Evolutionary conservation across 192 early-diverging fungal species (phyloP).

Genomic region (Allomyces javanicus): DNA sequence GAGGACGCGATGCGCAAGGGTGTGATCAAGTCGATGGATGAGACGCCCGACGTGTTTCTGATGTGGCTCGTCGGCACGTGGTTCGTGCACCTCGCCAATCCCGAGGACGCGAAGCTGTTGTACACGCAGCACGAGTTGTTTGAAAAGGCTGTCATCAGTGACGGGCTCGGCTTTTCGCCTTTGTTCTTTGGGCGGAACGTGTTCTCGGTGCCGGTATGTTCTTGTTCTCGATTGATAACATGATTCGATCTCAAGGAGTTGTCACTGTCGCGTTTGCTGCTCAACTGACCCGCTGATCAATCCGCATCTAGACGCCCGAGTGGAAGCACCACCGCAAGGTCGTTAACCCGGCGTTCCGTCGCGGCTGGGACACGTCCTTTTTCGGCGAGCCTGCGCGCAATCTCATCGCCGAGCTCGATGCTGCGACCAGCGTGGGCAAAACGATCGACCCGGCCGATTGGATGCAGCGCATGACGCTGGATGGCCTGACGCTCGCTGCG

Average conservation of each 20-base stretch:
- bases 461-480: conserved; percentile 24
- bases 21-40: too few relatives aligned
- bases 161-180: not conserved
- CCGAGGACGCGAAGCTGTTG: not conserved
- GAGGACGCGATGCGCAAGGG: too few relatives aligned
- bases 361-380: not conserved
- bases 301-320: not conserved
- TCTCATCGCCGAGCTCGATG: not conserved
- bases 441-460: not conserved
- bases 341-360: conserved; percentile 1
- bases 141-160: not conserved
- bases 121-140: not conserved
- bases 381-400: not conserved
- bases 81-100: not conserved
- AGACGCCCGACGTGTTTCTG: too few relatives aligned
- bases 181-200: not conserved
- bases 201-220: not conserved
- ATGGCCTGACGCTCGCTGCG: conserved; percentile 29
- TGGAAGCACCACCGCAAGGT: conserved; percentile 2
- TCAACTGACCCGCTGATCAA: too few relatives aligned
- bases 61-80: not conserved
- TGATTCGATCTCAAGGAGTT: too few relatives aligned
- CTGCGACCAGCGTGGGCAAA: not conserved
- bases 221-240: too few relatives aligned
- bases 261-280: too few relatives aligned